These are phyloP conservation scores for Goffeauzyma gilvescens DNA, from an alignment of 768 basidiomycete genomes.

Conservation along the genomic window DNA sequence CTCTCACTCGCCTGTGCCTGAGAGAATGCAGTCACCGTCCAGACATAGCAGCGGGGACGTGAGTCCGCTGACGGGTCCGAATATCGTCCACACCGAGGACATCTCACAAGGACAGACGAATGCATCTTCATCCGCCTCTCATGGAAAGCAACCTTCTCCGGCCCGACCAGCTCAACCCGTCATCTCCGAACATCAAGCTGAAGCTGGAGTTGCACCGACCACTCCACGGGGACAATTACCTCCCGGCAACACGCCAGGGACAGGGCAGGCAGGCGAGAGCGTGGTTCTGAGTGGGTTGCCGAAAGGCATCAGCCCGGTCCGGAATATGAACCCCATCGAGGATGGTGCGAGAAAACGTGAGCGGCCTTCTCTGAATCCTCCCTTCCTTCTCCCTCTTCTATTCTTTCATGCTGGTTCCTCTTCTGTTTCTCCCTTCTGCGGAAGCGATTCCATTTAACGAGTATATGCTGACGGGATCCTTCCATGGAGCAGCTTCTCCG, in stretches of 20 bases:
- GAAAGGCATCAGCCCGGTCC: neutral
- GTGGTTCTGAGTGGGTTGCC: neutral
- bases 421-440: neutral
- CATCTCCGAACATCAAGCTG: neutral
- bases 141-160: constrained; percentile 2
- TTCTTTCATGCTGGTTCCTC: neutral
- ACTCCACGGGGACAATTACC: too few species aligned
- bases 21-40: constrained; percentile 5
- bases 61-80: neutral
- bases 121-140: neutral
- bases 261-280: neutral
- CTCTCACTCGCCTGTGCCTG: constrained; percentile 9
- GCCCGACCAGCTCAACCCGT: constrained; percentile 9
- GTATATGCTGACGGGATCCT: neutral
- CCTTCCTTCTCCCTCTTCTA: neutral
- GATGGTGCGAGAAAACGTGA: neutral
- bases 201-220: neutral
- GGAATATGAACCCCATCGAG: neutral
- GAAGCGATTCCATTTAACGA: neutral
- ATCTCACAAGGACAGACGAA: neutral
- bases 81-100: neutral
- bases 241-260: too few species aligned
- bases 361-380: neutral
- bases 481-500: too few species aligned
- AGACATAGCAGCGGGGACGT: neutral